Evolutionary conservation across 2,329 filamentous ascomycete species (phyloP).

Genomic region (Incumbomyces lentus): DNA sequence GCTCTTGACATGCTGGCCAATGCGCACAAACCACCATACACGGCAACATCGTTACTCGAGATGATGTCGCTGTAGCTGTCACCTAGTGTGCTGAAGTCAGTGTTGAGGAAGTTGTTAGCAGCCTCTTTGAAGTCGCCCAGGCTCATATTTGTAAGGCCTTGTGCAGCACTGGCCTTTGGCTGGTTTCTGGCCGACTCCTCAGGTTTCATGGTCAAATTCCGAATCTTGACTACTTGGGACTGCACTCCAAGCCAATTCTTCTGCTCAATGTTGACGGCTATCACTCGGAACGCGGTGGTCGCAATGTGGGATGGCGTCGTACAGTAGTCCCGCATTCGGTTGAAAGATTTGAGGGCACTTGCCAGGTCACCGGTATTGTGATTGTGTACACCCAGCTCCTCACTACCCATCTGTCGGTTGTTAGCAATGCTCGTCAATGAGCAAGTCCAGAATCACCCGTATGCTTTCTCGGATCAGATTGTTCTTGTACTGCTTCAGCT

Average conservation of each 20-base stretch:
- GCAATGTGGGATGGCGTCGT: slow-evolving; percentile 73
- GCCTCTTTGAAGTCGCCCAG: slow-evolving; percentile 53
- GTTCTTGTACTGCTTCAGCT: slow-evolving; percentile 89
- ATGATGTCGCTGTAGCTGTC: slow-evolving; percentile 59
- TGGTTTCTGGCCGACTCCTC: slow-evolving; percentile 49
- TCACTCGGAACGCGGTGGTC: slow-evolving; percentile 69
- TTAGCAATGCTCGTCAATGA: not conserved
- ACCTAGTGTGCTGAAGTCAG: slow-evolving; percentile 44
- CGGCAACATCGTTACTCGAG: slow-evolving; percentile 76
- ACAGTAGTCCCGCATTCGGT: slow-evolving; percentile 82
- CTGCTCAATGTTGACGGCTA: slow-evolving; percentile 64
- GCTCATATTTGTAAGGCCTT: slow-evolving; percentile 52
- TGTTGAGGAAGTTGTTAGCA: slow-evolving; percentile 58
- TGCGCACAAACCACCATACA: slow-evolving; percentile 83
- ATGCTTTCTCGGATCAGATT: slow-evolving; percentile 97
- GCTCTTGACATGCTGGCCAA: slow-evolving; percentile 78
- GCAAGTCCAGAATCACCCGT: slow-evolving; percentile 45
- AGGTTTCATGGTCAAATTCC: slow-evolving; percentile 41
- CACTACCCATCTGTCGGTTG: slow-evolving; percentile 68
- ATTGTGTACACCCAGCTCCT: slow-evolving; percentile 78
- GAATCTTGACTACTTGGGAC: slow-evolving; percentile 48
- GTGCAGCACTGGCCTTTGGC: slow-evolving; percentile 55
- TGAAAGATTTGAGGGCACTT: slow-evolving; percentile 65
- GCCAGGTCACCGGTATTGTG: slow-evolving; percentile 66
- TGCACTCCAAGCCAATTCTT: slow-evolving; percentile 64